These are phyloP conservation scores for Candida xiaguanensis DNA, from an alignment of 805 yeast species.

Conservation along the genomic window DNA sequence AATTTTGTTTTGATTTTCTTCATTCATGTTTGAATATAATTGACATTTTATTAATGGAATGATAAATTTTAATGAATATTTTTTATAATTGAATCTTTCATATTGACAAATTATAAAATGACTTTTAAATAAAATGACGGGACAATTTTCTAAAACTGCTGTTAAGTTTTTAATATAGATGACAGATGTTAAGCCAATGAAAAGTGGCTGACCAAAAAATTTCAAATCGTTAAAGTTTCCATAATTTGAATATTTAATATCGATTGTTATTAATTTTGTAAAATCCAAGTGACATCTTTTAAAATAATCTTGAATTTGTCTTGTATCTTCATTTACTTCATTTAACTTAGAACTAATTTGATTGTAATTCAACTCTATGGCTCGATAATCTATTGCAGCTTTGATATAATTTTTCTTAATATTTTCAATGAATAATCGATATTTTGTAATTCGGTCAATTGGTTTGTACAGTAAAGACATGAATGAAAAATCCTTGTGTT, in stretches of 20 bases:
- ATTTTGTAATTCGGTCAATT: constrained; percentile 46
- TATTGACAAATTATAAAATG: constrained; percentile 37
- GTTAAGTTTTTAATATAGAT: constrained; percentile 34
- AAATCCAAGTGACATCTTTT: not conserved
- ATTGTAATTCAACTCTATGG: constrained; percentile 6
- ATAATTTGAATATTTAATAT: not conserved
- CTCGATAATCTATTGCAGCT: constrained; percentile 20
- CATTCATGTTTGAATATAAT: constrained; percentile 19
- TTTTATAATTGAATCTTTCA: constrained; percentile 13
- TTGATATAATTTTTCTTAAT: constrained; percentile 1
- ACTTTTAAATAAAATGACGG: constrained; percentile 45
- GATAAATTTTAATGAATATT: constrained; percentile 39
- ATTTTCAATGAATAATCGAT: constrained; percentile 48
- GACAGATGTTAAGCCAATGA: constrained; percentile 41
- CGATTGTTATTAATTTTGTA: not conserved
- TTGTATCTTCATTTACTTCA: constrained; percentile 4
- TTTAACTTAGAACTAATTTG: constrained; percentile 13
- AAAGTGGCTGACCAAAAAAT: constrained; percentile 43
- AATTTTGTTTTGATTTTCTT: constrained; percentile 10
- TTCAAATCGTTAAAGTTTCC: constrained; percentile 1
- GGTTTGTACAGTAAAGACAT: constrained; percentile 54
- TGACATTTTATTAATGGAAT: constrained; percentile 42
- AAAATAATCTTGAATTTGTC: not conserved
- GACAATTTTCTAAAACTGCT: constrained; percentile 19
- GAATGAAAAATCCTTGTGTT: constrained; percentile 47